Base-by-base conservation (phyloP, 2,329 filamentous ascomycete species). In the Trichoderma sp. region DNA sequence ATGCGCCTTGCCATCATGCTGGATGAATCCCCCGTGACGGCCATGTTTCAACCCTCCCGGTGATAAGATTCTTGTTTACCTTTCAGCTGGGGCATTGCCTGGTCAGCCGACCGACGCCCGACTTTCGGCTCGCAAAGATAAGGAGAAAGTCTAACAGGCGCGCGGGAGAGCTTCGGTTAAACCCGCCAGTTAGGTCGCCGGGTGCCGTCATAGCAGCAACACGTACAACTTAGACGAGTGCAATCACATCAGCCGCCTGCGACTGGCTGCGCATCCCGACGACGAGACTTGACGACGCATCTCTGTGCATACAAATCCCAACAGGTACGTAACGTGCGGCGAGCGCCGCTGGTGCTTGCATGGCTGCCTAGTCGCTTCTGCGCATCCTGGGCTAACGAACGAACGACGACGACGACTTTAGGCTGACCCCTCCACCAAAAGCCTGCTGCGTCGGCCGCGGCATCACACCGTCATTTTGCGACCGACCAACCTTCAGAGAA, bases 151-250 rank as follows among this genome's bases (percentile, higher is more conserved):
- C 40, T 16, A 68, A 47, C 68, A 70, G 68, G 57, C 64, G 33
- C 57, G n/a, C 68, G 68, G 68, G 14, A 65, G 64, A 68, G 40
- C 8, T 19, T 68, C 68, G 68, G 68, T 64, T 70, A 70, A 68
- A 62, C 31, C 19, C 52, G 13, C 35, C 14, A n/a, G 27, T 29
- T 56, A 31, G 63, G 37, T 68, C 56, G 57, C 58, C 40, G 49
- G 68, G 68, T 68, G 68, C 63, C 68, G 68, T 68, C 68, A 70
- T 70, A 67, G 65, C 56, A 60, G 64, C 58, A 68, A 43, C 62
- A 68, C 56, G 64, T 59, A 47, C 53, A 68, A 60, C 57, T 31
- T 29, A 24, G 68, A 69, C 55, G 61, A 49, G 61, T 67, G n/a
- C 64, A 49, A 66, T 65, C 57, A 29, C 64, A 59, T 70, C 68